Percentiles rank a stretch among this genome's conserved stretches.
Evolutionary conservation across 306 rosid genomes (phyloP).

Genomic region (Inga laurina): DNA sequence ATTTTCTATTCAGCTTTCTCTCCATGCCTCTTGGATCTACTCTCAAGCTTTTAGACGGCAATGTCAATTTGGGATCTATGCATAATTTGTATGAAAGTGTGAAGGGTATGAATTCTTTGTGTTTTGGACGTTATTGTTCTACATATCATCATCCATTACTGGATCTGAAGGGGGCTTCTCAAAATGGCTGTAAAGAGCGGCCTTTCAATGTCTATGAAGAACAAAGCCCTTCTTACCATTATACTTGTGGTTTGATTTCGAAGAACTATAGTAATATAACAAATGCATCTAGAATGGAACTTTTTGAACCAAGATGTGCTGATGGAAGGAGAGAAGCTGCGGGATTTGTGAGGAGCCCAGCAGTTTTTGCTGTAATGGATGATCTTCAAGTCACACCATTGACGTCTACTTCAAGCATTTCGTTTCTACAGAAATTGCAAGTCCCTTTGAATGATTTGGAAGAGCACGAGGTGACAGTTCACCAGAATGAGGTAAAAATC

Average conservation of each 20-base stretch:
- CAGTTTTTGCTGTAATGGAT: constrained; percentile 36
- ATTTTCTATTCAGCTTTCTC: constrained; percentile 25
- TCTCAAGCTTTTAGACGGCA: not conserved
- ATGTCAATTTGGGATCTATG: not conserved
- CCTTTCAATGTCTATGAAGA: not conserved
- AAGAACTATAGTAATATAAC: too few relatives aligned
- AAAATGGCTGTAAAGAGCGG: not conserved
- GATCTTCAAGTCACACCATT: constrained; percentile 34
- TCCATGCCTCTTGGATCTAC: constrained; percentile 22
- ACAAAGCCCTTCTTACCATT: not conserved
- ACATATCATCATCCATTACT: not conserved
- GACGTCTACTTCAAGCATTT: constrained; percentile 29
- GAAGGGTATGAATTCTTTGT: not conserved
- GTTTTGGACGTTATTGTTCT: not conserved
- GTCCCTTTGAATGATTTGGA: constrained; percentile 39
- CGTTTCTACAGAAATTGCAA: constrained; percentile 33
- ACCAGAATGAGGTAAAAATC: not conserved
- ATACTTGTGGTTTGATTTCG: too few relatives aligned
- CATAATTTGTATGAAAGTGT: constrained; percentile 21
- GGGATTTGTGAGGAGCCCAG: constrained; percentile 43
- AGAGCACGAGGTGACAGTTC: constrained; percentile 31
- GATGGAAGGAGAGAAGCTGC: constrained; percentile 15
- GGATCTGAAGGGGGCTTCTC: not conserved
- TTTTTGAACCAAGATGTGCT: constrained; percentile 30
- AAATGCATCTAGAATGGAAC: too few relatives aligned